Base-by-base conservation (phyloP, 176 grass and related monocot genomes). In the Zoysia pacifica region DNA sequence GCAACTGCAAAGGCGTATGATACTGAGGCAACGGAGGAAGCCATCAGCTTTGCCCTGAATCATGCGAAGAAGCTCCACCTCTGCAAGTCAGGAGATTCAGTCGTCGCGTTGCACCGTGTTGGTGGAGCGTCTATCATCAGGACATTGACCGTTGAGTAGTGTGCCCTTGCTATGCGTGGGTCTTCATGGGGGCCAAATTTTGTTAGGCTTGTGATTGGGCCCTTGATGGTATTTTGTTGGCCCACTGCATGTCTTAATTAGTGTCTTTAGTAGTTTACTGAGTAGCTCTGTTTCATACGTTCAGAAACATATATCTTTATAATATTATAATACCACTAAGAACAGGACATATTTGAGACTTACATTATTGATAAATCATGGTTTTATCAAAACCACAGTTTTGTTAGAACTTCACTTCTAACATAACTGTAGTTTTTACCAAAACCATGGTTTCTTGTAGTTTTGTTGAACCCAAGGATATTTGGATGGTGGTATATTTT, bases 71-170 rank as follows among this genome's bases (percentile, higher is more conserved):
- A 83, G 42, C 84, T 90, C 20, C 66, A 74, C 14, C 77, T 97
- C 1, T 97, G 91, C 70, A 90, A 92, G 45, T 9, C 73, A 53
- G 87, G 91, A 53, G 87, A 97, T 75, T 94, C 87, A 4, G 80
- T 94, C 35, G 89, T 94, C 35, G 91, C 80, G 0, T 69, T 97
- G 79, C 91, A 97, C 71, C 84, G 87, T n/a, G 78, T 94, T 6
- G 90, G 89, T 4, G 69, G 81, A 2, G 81, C 87, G 46, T 90
- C 91, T 42, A 64, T 92, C 28, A 79, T 92, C 49, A 94, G 90
- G 74, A 84, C 94, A 67, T 56, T 92, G 91, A 82, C 74, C 5
- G 83, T 90, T 48, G 87, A 90, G 78, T 28, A 28, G 28, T 28
- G 28, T 51, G 63, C 45, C 62, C 28, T n/a, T 75, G 18, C 35